phyloP scores from a whole-genome alignment of 805 yeast species.

The Teunomyces barrocoloradensis region DNA sequence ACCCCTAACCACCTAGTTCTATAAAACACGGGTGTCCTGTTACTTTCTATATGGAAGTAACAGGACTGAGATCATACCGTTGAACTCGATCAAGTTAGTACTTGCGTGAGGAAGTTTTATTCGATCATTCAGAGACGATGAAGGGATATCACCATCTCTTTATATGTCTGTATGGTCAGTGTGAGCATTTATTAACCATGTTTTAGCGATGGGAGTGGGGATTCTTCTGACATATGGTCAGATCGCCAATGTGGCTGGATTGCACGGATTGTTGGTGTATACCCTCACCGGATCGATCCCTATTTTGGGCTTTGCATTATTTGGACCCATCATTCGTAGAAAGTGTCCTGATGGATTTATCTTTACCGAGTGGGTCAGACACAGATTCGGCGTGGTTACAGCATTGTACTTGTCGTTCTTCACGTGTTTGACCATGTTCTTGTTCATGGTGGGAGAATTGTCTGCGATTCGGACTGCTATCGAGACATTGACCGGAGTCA shows the following conservation, averaged over 20 bases:
- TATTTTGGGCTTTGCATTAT: constrained; percentile 72
- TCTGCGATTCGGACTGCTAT: constrained; percentile 78
- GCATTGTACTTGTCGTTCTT: constrained; percentile 75
- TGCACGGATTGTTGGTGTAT: constrained; percentile 84
- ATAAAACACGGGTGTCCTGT: constrained; percentile 46
- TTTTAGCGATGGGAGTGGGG: constrained; percentile 82
- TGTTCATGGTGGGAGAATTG: constrained; percentile 85
- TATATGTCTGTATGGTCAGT: neutral
- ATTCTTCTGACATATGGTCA: constrained; percentile 81
- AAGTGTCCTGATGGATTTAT: constrained; percentile 89
- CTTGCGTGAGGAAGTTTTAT: constrained; percentile 70
- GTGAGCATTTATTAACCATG: constrained; percentile 5
- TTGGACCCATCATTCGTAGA: constrained; percentile 77
- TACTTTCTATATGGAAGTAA: constrained; percentile 19
- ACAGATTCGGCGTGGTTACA: constrained; percentile 70
- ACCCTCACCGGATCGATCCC: constrained; percentile 80
- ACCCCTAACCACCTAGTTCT: constrained; percentile 3
- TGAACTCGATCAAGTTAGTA: constrained; percentile 75
- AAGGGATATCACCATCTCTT: too few species aligned
- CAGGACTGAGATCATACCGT: constrained; percentile 72
- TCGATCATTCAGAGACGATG: neutral
- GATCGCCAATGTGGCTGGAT: constrained; percentile 80
- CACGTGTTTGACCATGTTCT: constrained; percentile 79
- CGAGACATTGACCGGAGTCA: constrained; percentile 70
- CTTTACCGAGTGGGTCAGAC: constrained; percentile 90